Base-by-base conservation (phyloP, 2,329 filamentous ascomycete species). In the Cladosporium oxysporum region DNA sequence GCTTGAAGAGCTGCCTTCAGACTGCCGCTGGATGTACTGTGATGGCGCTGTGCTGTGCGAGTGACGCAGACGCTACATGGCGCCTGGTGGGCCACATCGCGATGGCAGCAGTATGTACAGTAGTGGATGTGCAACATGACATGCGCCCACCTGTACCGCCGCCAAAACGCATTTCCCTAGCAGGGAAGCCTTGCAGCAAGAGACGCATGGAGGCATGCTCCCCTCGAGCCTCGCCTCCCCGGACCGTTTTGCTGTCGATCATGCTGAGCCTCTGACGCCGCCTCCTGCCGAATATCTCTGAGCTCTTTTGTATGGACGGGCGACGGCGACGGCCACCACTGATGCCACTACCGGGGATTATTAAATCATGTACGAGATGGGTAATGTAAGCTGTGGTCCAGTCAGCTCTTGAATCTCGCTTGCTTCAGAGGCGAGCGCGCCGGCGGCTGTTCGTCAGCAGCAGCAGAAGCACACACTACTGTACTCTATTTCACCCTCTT, bases 361-460 rank as follows among this genome's bases (percentile, higher is more conserved):
- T 21, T 47, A 47, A 21, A 21, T 21, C 41, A 47, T 47, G 14
- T 5, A 23, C n/a, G 41, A 47, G 41, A n/a, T 47, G 21, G 41
- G 41, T 47, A 41, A 41, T 16, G 35, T 52, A 31, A 23, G 28
- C 26, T 33, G 21, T 18, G 52, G 29, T 23, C 52, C 52, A 31
- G 55, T 33, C 44, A 50, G 59, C 47, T 49, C 47, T 53, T 21
- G 60, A 53, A 62, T 53, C 47, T 62, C 60, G 60, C 47, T 41
- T 62, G 60, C 60, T 49, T 18, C 52, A 55, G 35, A 41, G 52
- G 52, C 52, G 52, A 55, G 52, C 49, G 29, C 29, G 29, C 29
- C 29, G 37, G 31, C 31, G 49, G 41, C n/a, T 52, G 21, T 26
- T 62, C 49, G 60, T 53, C 58, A 60, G 41, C 41, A 47, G 41